phyloP scores from a whole-genome alignment of 2,329 filamentous ascomycete species.

The Bipolaris sorokiniana region DNA sequence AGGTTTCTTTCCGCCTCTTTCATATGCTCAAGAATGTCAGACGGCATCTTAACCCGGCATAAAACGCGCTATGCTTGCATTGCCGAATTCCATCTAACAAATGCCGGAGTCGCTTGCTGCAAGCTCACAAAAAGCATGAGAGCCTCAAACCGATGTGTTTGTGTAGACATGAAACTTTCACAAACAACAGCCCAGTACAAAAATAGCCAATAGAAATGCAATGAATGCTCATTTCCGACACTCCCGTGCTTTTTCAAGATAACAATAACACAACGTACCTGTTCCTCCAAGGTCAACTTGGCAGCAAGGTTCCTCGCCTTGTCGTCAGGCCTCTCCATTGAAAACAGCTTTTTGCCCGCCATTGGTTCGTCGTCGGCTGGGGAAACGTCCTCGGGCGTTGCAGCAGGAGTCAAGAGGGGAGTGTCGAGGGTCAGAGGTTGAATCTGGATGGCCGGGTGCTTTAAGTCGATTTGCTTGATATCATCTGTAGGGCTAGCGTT shows the following conservation, averaged over 20 bases:
- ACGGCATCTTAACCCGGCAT: slow-evolving; percentile 12
- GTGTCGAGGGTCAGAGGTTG: slow-evolving; percentile 36
- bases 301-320: slow-evolving; percentile 45
- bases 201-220: background rate
- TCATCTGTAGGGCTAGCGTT: slow-evolving; percentile 37
- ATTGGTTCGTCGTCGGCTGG: slow-evolving; percentile 35
- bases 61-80: background rate
- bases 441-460: slow-evolving; percentile 40
- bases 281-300: slow-evolving; percentile 48
- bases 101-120: slow-evolving; percentile 2
- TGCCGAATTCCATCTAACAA: slow-evolving; percentile 3
- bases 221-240: no score
- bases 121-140: background rate
- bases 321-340: slow-evolving; percentile 41
- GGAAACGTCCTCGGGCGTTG: slow-evolving; percentile 36
- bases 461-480: slow-evolving; percentile 38
- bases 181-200: background rate
- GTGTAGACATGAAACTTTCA: background rate
- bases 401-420: slow-evolving; percentile 37
- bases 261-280: slow-evolving; percentile 38
- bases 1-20: slow-evolving; percentile 12
- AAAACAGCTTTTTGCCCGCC: slow-evolving; percentile 44
- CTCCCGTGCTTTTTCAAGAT: slow-evolving; percentile 4
- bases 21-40: slow-evolving; percentile 17
- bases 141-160: background rate